Evolutionary conservation across 2,329 filamentous ascomycete genomes (phyloP), one percentile per base, ranked within the genome.

Genomic region (Aspergillus pseudonomiae): DNA sequence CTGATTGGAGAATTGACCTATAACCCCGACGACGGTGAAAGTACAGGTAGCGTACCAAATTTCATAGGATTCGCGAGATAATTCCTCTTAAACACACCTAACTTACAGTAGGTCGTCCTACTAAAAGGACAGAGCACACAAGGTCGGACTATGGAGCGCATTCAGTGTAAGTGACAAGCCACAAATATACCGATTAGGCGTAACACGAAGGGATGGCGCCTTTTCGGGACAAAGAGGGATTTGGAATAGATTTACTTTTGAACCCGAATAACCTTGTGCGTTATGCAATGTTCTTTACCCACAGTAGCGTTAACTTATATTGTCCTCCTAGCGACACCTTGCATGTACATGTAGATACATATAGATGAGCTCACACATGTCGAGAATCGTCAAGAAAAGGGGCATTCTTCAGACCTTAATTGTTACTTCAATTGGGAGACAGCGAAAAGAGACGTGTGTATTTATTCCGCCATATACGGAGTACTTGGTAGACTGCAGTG

Each of bases 1-100:
- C 28, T 53, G 50, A 60, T 55, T 55, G 58, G 48, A 16, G 36
- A 54, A 30, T 55, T 26, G 36, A 39, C 16, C n/a, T 55, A n/a
- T 26, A 60, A 34, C 34, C 19, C 36, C 43, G 34, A 39, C 24
- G 7, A 14, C 24, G 7, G 14, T 19, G 6, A 14, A 19, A 26
- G 30, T 41, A 50, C 34, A 55, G 52, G 32, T 39, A 55, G 12
- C 10, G 48, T 34, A 55, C 34, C 26, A 24, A 55, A 39, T 21
- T 36, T 52, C 12, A 34, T 52, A 34, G 14, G 52, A 12, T 39
- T 55, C 14, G 32, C 26, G 52, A 21, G n/a, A 39, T 24, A 2
- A 55, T 36, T 55, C 11, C 24, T n/a, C 32, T 19, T 19, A n/a
- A 10, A 41, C 39, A 41, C 39, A 41, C 39, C 26, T 39, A 36